Base-by-base conservation (phyloP, 352 stramenopile species). In the Globisporangium nagaii region DNA sequence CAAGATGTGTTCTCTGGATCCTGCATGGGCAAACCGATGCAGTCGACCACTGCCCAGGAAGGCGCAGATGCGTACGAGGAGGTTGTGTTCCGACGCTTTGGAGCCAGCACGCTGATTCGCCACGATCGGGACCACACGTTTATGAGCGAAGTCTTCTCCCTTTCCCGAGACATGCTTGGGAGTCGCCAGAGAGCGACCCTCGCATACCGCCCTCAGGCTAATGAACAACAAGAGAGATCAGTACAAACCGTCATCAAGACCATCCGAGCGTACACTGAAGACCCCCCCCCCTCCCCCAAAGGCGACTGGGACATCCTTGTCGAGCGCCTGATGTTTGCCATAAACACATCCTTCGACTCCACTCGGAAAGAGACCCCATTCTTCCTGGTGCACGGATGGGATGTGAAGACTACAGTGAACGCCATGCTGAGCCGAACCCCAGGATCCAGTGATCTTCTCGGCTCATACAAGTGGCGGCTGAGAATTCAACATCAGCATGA, bases 221-320 rank as follows among this genome's bases (percentile, higher is more conserved):
- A 79, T 27, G 63, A 66, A 0, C 62, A 77, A 44, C 65, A 78
- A 15, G 65, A 69, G 9, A 15, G 60, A 10, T 70, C 56, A 1
- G 60, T 69, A 1, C 65, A 74, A 39, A 66, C 69, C 0, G 59
- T 79, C 0, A 60, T 70, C 13, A 30, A 45, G 3, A 50, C 35
- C 4, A 40, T 75, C n/a, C 27, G 28, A 7, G 31, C 48, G 0
- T 75, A 74, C 22, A 34, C 64, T 1, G 47, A 66, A 39, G 67
- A 58, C 0, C 48, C 58, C 0, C 44, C 41, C 8, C 62, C n/a
- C n/a, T n/a, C n/a, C n/a, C n/a, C 1, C 42, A n/a, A 74, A 47
- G 52, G 42, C 10, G 66, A 72, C 31, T 79, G 70, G 58, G 66
- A 79, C 1, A 54, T 67, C 0, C 12, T 72, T 0, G 60, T 53